Percentiles rank a stretch among this genome's conserved stretches.
Conservation (phyloP, 331 rosid genomes). For the Cucumis variabilis region DNA sequence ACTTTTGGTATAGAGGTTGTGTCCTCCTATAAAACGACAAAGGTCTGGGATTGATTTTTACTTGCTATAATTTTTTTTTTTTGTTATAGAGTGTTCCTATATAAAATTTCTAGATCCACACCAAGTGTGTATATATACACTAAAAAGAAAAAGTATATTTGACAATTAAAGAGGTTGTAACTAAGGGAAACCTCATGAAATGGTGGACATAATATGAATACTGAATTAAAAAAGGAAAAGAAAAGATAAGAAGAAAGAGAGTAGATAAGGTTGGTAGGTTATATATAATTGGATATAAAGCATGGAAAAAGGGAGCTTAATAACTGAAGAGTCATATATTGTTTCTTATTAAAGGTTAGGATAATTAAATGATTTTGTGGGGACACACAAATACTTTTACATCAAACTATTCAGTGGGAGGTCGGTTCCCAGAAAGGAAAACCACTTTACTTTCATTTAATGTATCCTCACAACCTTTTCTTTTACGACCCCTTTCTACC, state of each 20-base stretch:
- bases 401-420: neutral
- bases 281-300: neutral
- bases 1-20: no score
- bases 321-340: neutral
- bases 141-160: no score
- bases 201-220: neutral
- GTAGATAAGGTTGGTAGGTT: conserved; percentile 5
- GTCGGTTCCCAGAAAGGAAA: neutral
- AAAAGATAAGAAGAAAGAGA: neutral
- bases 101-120: no score
- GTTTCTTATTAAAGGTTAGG: no score
- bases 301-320: neutral
- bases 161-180: no score
- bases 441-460: neutral
- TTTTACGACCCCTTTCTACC: no score
- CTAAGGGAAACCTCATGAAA: neutral
- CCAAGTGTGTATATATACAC: no score
- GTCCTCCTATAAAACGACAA: no score
- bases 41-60: no score
- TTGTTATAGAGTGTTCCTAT: no score
- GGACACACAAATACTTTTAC: neutral
- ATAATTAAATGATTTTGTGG: neutral
- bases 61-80: no score
- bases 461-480: no score
- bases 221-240: neutral